Evolutionary conservation across 2,329 filamentous ascomycete genomes (phyloP).

Genomic region (Pyricularia pennisetigena): DNA sequence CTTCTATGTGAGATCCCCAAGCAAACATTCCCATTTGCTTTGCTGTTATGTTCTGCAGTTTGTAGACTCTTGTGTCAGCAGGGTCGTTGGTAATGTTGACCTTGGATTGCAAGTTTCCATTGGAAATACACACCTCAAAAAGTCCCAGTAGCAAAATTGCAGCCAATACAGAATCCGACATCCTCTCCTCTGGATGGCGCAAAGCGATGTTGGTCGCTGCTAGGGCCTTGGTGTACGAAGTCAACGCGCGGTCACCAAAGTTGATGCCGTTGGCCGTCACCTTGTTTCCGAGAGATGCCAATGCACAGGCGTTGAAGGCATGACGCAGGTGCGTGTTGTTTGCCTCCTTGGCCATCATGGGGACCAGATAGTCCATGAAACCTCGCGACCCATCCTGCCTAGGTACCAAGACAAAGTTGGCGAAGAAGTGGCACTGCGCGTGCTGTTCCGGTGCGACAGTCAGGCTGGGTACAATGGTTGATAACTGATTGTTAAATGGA

Average conservation of each 20-base stretch:
- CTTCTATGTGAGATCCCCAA: conserved; percentile 56
- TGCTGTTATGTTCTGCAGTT: conserved; percentile 36
- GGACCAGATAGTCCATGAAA: conserved; percentile 49
- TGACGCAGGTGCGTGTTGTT: conserved; percentile 37
- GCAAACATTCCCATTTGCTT: conserved; percentile 43
- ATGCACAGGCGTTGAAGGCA: conserved; percentile 49
- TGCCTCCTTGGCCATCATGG: conserved; percentile 37
- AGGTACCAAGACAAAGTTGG: conserved; percentile 50
- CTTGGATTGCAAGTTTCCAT: neutral
- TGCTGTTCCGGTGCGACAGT: conserved; percentile 41
- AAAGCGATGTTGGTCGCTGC: conserved; percentile 42
- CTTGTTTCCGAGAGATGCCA: conserved; percentile 47
- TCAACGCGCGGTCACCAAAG: conserved; percentile 31
- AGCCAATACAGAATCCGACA: conserved; percentile 47
- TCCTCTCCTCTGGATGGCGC: conserved; percentile 35
- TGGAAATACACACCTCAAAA: conserved; percentile 37
- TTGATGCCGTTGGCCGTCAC: conserved; percentile 21
- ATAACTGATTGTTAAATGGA: conserved; percentile 3
- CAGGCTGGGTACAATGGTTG: conserved; percentile 24
- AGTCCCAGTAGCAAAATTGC: conserved; percentile 49
- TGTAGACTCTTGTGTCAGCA: neutral
- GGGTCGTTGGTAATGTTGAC: neutral
- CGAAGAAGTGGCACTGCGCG: conserved; percentile 48
- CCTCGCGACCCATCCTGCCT: conserved; percentile 39
- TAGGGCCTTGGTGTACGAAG: conserved; percentile 45